Base-by-base conservation (phyloP, 140 eudicot species). In the Senecio squalidus region DNA sequence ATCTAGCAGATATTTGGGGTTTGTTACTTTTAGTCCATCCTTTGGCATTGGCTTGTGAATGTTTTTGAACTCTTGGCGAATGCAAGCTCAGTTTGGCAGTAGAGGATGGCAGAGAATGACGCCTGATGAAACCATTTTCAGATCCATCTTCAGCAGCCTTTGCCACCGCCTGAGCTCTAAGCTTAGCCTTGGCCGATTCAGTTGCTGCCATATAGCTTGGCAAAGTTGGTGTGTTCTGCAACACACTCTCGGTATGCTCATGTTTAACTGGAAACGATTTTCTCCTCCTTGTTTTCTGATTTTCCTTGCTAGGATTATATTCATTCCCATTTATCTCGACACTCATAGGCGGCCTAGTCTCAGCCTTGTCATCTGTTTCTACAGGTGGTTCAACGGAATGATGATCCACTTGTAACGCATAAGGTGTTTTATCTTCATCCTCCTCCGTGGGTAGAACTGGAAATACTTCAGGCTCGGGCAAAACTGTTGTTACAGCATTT, bases 81-180 rank as follows among this genome's bases (percentile, higher is more conserved):
- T 67, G 75, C 58, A 89, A 73, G 76, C 68, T 80, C 46, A 76
- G 60, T 67, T 86, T 90, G n/a, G 83, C 94, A 6, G 83, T 67
- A 8, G 95, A 71, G 18, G 95, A 83, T 34, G 97, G 98, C 15
- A 90, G 78, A 62, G 98, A 90, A 83, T 91, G 96, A 41, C 98
- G 83, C 45, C 98, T 79, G 11, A 68, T 47, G 59, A 57, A 61
- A 50, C 86, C 83, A 51, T 53, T 53, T 53, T 53, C 59, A 28
- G 15, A 20, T 2, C 41, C 59, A 26, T 53, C 59, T 53, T 53
- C 59, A n/a, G 59, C 40, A 2, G 58, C 58, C 38, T 26, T 52
- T 27, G 58, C 58, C 14, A 17, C 59, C 2, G 59, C 59, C 39
- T 53, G 59, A 22, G 59, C 59, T 29, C 59, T 53, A 28, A 53